Percentiles rank a stretch among this genome's conserved stretches.
Evolutionary conservation across 495 filamentous ascomycete genomes (phyloP).

Genomic region (Terfezia boudieri): DNA sequence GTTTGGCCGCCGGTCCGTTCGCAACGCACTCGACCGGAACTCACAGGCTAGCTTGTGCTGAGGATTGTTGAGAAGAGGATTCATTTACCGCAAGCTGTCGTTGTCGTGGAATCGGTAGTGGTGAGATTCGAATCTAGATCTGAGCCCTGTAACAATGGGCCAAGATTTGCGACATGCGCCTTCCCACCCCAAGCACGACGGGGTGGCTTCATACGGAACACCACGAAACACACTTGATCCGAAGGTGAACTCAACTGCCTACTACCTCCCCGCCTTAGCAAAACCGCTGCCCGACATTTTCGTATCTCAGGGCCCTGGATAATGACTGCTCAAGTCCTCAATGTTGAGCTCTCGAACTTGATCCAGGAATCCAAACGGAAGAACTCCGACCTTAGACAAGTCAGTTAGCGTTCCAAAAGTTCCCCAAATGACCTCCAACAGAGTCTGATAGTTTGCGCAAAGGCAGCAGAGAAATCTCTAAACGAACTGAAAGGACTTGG

Average conservation of each 20-base stretch:
- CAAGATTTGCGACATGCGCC: too few species aligned
- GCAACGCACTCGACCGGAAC: not conserved
- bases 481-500: conserved; percentile 69
- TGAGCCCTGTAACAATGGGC: too few species aligned
- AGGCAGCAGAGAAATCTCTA: conserved; percentile 81
- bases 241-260: too few species aligned
- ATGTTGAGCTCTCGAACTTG: conserved; percentile 70
- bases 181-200: too few species aligned
- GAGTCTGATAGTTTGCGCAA: conserved; percentile 1
- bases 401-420: conserved; percentile 20
- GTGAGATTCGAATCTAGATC: too few species aligned
- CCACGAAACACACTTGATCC: too few species aligned
- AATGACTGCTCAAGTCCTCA: conserved; percentile 86
- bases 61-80: not conserved
- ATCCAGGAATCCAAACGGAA: conserved; percentile 92
- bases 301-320: too few species aligned
- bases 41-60: not conserved
- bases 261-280: too few species aligned
- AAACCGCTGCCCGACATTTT: too few species aligned
- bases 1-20: not conserved
- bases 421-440: conserved; percentile 1
- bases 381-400: conserved; percentile 67
- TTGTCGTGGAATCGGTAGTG: too few species aligned
- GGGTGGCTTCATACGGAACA: too few species aligned
- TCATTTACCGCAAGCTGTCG: not conserved